Conservation (phyloP, 208 protist species). For the Leishmania mexicana region DNA sequence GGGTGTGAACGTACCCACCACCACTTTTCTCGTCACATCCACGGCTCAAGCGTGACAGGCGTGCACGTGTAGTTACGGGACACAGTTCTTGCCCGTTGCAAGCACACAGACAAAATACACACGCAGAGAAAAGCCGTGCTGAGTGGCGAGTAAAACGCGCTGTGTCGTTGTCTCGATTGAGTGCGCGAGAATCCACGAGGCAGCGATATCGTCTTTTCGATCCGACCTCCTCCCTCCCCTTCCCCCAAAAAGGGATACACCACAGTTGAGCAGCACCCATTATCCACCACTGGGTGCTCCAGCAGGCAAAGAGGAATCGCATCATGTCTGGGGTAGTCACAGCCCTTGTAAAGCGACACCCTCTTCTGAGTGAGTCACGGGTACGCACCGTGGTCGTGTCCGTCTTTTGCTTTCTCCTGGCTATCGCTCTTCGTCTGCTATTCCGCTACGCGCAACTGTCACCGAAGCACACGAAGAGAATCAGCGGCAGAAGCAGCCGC, state of each 20-base stretch:
- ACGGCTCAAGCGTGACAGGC: background rate
- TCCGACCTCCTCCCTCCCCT: background rate
- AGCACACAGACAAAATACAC: background rate
- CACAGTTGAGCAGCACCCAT: background rate
- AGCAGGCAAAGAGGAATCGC: too few species aligned
- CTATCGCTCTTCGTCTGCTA: conserved; percentile 13
- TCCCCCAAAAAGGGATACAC: background rate
- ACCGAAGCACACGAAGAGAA: conserved; percentile 3
- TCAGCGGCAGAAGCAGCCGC: conserved; percentile 11
- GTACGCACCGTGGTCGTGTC: conserved; percentile 13
- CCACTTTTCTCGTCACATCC: background rate
- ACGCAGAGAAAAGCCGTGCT: background rate
- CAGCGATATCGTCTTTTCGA: background rate
- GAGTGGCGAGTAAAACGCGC: background rate
- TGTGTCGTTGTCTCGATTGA: too few species aligned
- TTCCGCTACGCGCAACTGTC: conserved; percentile 6
- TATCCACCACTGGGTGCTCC: too few species aligned
- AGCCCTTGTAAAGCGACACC: conserved; percentile 2
- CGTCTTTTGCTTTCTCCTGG: conserved; percentile 18
- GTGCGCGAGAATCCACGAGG: too few species aligned
- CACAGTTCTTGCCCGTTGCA: background rate
- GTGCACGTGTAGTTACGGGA: background rate
- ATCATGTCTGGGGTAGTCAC: background rate
- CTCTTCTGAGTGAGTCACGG: conserved; percentile 1
- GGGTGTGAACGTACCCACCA: background rate